Evolutionary conservation across 768 basidiomycete genomes (phyloP).

Genomic region (Pulveroboletus sp.): DNA sequence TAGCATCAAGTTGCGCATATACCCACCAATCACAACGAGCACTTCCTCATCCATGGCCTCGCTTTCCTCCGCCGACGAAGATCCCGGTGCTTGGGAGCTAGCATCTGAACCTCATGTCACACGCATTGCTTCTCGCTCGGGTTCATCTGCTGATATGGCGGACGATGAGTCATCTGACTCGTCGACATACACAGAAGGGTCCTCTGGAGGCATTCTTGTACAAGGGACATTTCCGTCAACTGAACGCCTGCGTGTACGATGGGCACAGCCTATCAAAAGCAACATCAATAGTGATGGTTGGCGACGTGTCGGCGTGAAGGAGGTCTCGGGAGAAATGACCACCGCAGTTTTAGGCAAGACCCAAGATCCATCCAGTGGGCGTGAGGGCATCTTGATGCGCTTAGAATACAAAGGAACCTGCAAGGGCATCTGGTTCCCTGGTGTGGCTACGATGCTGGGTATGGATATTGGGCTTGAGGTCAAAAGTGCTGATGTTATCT

Average conservation of each 20-base stretch:
- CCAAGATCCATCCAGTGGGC: conserved; percentile 32
- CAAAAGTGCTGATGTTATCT: conserved; percentile 63
- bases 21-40: conserved; percentile 51
- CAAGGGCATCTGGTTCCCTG: conserved; percentile 76
- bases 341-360: conserved; percentile 53
- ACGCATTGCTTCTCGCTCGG: conserved; percentile 47
- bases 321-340: conserved; percentile 63
- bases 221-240: conserved; percentile 76
- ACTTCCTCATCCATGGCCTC: conserved; percentile 63
- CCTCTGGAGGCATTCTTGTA: conserved; percentile 60
- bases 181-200: conserved; percentile 42
- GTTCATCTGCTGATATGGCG: conserved; percentile 66
- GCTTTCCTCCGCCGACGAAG: conserved; percentile 71
- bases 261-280: conserved; percentile 62
- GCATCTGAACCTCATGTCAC: conserved; percentile 74
- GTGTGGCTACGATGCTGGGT: conserved; percentile 76
- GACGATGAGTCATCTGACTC: conserved; percentile 83
- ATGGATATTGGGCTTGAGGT: conserved; percentile 69
- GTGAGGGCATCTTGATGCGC: conserved; percentile 56
- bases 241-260: conserved; percentile 69
- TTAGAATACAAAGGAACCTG: conserved; percentile 71
- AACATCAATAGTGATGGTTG: conserved; percentile 48
- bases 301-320: conserved; percentile 63
- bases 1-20: conserved; percentile 67
- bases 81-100: conserved; percentile 65